Percentiles rank a stretch among this genome's conserved stretches.
phyloP scores from a whole-genome alignment of 2,329 filamentous ascomycete species.

The Penicillium sp. region DNA sequence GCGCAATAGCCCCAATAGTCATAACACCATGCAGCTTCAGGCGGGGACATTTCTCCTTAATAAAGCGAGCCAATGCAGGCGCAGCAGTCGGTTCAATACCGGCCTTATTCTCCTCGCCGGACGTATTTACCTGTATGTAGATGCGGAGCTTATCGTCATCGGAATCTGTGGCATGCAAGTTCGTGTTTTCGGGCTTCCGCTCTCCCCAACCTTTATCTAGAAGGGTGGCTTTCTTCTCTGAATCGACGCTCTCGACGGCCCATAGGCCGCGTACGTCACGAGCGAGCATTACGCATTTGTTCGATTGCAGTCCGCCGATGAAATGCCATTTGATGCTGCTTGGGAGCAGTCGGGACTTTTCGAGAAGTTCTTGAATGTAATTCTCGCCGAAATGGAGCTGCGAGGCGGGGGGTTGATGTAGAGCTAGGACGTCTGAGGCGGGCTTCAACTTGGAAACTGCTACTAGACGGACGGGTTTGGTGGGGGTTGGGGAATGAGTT shows the following conservation, averaged over 20 bases:
- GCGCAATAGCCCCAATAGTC: conserved; percentile 94
- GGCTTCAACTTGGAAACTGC: conserved; percentile 97
- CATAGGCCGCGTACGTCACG: conserved; percentile 82
- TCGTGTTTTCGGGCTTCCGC: conserved; percentile 37
- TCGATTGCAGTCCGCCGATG: conserved; percentile 90
- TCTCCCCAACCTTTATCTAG: conserved; percentile 74
- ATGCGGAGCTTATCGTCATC: conserved; percentile 58
- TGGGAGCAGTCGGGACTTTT: conserved; percentile 81
- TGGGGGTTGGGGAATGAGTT: conserved; percentile 16
- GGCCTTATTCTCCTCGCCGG: conserved; percentile 80
- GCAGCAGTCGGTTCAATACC: conserved; percentile 69
- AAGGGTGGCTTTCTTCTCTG: conserved; percentile 78
- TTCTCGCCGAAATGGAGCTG: conserved; percentile 93
- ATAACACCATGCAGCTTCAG: conserved; percentile 80
- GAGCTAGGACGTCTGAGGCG: conserved; percentile 80
- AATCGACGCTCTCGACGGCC: conserved; percentile 89
- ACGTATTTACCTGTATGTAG: conserved; percentile 95
- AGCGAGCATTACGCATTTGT: conserved; percentile 85
- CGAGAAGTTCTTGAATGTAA: conserved; percentile 83
- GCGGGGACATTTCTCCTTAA: conserved; percentile 69
- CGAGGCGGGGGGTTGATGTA: conserved; percentile 62
- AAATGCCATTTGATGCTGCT: conserved; percentile 84
- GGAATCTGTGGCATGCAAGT: conserved; percentile 25
- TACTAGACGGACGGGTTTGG: conserved; percentile 63
- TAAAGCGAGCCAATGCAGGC: conserved; percentile 66